These are phyloP conservation scores for Debaryomyces tyrocola DNA, from an alignment of 805 yeast genomes.

Conservation along the genomic window DNA sequence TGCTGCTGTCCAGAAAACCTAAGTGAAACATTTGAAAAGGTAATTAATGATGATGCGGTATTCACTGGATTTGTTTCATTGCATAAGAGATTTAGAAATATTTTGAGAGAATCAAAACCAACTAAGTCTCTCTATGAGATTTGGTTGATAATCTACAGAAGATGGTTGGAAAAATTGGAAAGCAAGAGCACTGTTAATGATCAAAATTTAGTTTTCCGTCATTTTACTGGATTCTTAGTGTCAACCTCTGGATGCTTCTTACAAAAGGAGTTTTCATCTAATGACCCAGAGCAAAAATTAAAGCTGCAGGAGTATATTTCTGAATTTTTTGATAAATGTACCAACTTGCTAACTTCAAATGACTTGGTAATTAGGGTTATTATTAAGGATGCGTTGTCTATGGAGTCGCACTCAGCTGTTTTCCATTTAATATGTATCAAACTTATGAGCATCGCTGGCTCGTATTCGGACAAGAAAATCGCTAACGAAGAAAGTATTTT, in stretches of 20 bases:
- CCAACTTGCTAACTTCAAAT: conserved; percentile 47
- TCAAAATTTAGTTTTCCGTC: conserved; percentile 55
- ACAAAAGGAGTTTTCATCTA: conserved; percentile 22
- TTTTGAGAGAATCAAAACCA: conserved; percentile 26
- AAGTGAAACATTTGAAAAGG: conserved; percentile 25
- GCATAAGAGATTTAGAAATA: conserved; percentile 59
- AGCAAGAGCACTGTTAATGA: conserved; percentile 25
- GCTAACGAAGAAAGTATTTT: conserved; percentile 29
- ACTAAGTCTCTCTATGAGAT: conserved; percentile 33
- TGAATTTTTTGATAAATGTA: conserved; percentile 51
- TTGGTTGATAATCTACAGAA: conserved; percentile 47
- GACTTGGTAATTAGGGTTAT: conserved; percentile 63
- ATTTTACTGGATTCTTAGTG: conserved; percentile 72
- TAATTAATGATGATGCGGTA: conserved; percentile 54
- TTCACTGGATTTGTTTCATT: conserved; percentile 73
- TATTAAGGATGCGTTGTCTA: conserved; percentile 67
- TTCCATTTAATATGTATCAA: conserved; percentile 49
- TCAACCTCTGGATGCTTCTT: conserved; percentile 67
- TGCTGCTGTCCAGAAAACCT: conserved; percentile 20
- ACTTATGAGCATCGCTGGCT: conserved; percentile 37
- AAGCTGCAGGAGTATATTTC: conserved; percentile 39
- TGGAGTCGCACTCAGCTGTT: conserved; percentile 62
- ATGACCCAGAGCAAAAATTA: conserved; percentile 22
- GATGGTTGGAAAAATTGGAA: conserved; percentile 44
- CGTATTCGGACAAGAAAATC: conserved; percentile 25